phyloP scores from a whole-genome alignment of 371 early-diverging fungal species.

The Mucor plumbeus region DNA sequence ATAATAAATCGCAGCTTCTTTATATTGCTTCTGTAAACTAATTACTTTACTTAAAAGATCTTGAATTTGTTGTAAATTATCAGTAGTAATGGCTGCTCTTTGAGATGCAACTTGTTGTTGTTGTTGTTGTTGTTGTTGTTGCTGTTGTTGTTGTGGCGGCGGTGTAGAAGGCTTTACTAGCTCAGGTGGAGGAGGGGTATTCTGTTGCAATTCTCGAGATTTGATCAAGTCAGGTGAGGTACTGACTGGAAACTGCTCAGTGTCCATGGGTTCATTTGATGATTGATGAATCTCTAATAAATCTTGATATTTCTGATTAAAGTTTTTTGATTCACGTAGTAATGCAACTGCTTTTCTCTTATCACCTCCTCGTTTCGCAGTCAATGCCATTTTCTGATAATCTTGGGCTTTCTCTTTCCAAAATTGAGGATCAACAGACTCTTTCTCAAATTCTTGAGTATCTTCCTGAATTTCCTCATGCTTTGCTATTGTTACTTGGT shows the following conservation, averaged over 20 bases:
- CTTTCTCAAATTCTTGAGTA: constrained; percentile 16
- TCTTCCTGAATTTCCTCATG: background rate
- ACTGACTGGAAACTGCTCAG: background rate
- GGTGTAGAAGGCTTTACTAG: background rate
- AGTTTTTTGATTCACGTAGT: constrained; percentile 44
- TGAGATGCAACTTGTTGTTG: background rate
- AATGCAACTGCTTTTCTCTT: constrained; percentile 45
- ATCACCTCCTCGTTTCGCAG: constrained; percentile 50
- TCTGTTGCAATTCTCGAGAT: background rate
- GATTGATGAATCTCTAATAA: constrained; percentile 5
- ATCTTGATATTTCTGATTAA: constrained; percentile 32
- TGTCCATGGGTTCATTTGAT: background rate
- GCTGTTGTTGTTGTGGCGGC: background rate
- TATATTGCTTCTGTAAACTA: constrained; percentile 62
- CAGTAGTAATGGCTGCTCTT: background rate
- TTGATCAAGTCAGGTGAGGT: background rate
- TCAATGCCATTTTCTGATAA: constrained; percentile 46
- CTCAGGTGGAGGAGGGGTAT: constrained; percentile 1
- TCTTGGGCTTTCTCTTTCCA: constrained; percentile 34
- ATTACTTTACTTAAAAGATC: constrained; percentile 38
- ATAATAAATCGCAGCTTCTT: constrained; percentile 63
- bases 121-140: background rate
- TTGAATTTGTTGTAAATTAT: constrained; percentile 12
- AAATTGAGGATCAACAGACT: constrained; percentile 20
- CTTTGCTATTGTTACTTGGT: background rate